Base-by-base conservation (phyloP, 2,329 filamentous ascomycete genomes). In the Fusarium sulawesiense region DNA sequence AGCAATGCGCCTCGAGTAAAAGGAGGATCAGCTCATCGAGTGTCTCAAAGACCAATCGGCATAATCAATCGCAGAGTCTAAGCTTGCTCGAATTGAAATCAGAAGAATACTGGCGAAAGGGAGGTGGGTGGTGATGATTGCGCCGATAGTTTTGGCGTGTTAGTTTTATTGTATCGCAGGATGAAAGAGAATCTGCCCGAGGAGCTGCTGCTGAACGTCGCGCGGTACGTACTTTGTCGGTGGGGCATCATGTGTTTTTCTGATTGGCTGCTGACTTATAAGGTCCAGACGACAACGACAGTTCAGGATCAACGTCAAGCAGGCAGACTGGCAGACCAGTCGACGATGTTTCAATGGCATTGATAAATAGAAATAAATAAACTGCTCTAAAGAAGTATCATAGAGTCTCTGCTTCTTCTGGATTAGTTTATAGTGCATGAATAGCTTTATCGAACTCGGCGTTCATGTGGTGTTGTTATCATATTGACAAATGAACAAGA, bases 1-100 rank as follows among this genome's bases (percentile, higher is more conserved):
- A 73, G 68, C 60, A 70, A 71, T 76, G 78, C 78, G 77, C 75
- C 76, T 76, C 73, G 69, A 65, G 66, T 64, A 68, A 70, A 72
- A 66, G 59, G 65, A 71, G 66, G 71, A 72, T 73, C 70, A 74
- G 66, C 72, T 75, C 76, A 78, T 78, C 66, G 61, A 72, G 60
- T 61, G 65, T 54, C 44, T 72, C 56, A 74, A 59, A 65, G 65
- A 44, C 51, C 69, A 72, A 61, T 37, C 47, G 57, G 59, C 76
- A 78, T 78, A 70, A 49, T 75, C 74, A 67, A 74, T 71, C 66
- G 58, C 62, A 64, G 44, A 32, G 27, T 20, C 27, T 56, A 23
- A 40, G 25, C 37, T 51, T 54, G 41, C 50, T 37, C 37, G 11
- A 56, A 32, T 21, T 45, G 42, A 27, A 29, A 20, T 58, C 32